phyloP scores from a whole-genome alignment of 73 alveolate species.

The Paramecium octaurelia region DNA sequence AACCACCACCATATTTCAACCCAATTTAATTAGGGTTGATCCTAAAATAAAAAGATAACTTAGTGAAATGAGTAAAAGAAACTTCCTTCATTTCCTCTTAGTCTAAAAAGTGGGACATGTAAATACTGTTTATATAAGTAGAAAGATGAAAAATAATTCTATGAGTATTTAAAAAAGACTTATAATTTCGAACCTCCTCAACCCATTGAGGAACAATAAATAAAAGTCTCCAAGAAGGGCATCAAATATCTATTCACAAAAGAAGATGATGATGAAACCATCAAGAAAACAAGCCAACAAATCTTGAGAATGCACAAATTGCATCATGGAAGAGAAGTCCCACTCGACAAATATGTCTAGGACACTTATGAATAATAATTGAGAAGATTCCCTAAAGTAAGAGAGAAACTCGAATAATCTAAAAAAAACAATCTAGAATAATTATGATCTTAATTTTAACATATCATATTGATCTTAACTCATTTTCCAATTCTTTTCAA shows the following conservation, averaged over 20 bases:
- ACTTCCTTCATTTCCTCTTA: conserved; percentile 38
- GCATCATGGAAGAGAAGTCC: not conserved
- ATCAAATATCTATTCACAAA: not conserved
- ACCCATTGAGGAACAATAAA: not conserved
- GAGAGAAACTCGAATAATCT: not conserved
- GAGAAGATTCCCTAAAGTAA: conserved; percentile 17
- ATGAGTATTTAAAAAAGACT: conserved; percentile 36
- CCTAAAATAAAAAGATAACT: not conserved
- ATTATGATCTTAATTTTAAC: not conserved
- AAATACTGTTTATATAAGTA: not conserved
- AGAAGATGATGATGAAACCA: conserved; percentile 5
- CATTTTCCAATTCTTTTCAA: not conserved
- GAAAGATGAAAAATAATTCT: conserved; percentile 37
- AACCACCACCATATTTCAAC: not conserved
- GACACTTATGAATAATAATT: conserved; percentile 8
- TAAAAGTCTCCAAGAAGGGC: not conserved
- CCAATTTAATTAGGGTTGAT: not conserved
- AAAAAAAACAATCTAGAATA: not conserved
- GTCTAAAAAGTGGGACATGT: conserved; percentile 35
- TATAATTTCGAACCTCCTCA: conserved; percentile 42
- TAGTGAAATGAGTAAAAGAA: conserved; percentile 31
- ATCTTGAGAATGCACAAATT: not conserved
- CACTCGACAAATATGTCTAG: not conserved
- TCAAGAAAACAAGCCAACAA: not conserved
- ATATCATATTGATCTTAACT: not conserved